A percentile compares a stretch with the other conserved stretches of the same genome.
phyloP scores from a whole-genome alignment of 108 stramenopile species.

The Skeletonema potamos region DNA sequence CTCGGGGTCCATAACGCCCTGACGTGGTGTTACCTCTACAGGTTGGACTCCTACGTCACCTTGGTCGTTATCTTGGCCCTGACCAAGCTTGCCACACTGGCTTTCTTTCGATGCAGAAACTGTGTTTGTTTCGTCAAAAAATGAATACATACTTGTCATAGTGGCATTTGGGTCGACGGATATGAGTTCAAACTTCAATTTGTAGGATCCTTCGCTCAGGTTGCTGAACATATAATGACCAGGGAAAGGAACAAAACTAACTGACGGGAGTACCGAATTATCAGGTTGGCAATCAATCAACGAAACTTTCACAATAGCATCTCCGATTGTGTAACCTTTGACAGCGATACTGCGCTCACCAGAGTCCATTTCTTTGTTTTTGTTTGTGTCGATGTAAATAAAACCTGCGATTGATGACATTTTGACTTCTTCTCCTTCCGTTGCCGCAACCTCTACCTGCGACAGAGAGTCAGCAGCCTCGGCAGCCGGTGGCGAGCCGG shows the following conservation, averaged over 20 bases:
- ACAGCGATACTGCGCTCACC: slow-evolving; percentile 25
- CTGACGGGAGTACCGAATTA: neutral
- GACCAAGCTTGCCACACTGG: slow-evolving; percentile 26
- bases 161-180: neutral
- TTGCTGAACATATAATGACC: slow-evolving; percentile 34
- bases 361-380: slow-evolving; percentile 19
- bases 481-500: neutral
- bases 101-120: slow-evolving; percentile 30
- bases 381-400: slow-evolving; percentile 31
- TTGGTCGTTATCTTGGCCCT: slow-evolving; percentile 18
- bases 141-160: slow-evolving; percentile 19
- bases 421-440: neutral
- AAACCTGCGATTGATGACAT: slow-evolving; percentile 29
- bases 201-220: slow-evolving; percentile 33
- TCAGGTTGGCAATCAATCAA: slow-evolving; percentile 30
- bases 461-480: neutral
- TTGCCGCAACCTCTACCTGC: neutral
- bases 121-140: slow-evolving; percentile 11
- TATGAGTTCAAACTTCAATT: slow-evolving; percentile 30
- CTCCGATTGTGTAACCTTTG: slow-evolving; percentile 33
- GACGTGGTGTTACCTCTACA: neutral
- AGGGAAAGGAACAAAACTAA: slow-evolving; percentile 13
- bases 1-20: neutral
- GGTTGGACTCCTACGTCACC: slow-evolving; percentile 22
- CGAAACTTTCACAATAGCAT: slow-evolving; percentile 26